Percentiles rank a stretch among this genome's conserved stretches.
Evolutionary conservation across 2,329 filamentous ascomycete genomes (phyloP).

Genomic region (Aspergillus costaricaensis): DNA sequence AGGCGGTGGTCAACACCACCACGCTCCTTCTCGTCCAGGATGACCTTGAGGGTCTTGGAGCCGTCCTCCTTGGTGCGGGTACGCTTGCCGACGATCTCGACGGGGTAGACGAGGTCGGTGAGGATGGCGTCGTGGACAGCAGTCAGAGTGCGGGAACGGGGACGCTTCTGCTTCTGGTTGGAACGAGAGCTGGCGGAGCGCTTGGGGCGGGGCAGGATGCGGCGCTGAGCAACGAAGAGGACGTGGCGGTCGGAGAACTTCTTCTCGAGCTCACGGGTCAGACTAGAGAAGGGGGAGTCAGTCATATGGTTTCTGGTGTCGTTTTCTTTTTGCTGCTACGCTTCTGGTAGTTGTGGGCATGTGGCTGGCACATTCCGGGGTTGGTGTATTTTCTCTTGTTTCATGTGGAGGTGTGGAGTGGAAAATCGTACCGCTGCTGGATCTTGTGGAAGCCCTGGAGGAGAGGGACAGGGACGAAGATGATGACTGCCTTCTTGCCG

Average conservation of each 20-base stretch:
- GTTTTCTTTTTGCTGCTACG: not conserved
- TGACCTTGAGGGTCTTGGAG: slow-evolving; percentile 97
- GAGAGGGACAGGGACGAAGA: slow-evolving; percentile 99
- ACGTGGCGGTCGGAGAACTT: slow-evolving; percentile 99
- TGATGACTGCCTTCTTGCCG: slow-evolving; percentile 99
- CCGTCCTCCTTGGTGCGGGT: slow-evolving; percentile 98
- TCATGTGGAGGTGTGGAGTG: not conserved
- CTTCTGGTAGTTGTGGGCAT: not conserved
- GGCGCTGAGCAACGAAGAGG: slow-evolving; percentile 97
- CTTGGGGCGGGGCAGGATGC: slow-evolving; percentile 98
- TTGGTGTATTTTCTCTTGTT: not conserved
- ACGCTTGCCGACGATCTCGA: slow-evolving; percentile 99
- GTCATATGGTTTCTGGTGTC: not conserved
- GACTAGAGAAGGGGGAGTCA: slow-evolving; percentile 54
- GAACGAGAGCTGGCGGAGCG: slow-evolving; percentile 95
- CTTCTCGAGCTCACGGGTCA: slow-evolving; percentile 99
- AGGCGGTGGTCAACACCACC: slow-evolving; percentile 99
- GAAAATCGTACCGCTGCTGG: slow-evolving; percentile 86
- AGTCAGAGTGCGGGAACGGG: slow-evolving; percentile 94
- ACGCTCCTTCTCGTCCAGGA: slow-evolving; percentile 99
- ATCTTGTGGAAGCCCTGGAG: slow-evolving; percentile 98
- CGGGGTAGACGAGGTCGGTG: slow-evolving; percentile 96
- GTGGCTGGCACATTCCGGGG: not conserved
- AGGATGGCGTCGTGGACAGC: slow-evolving; percentile 99
- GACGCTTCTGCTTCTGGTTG: slow-evolving; percentile 97